These are phyloP conservation scores for Leccinum rimulosum DNA, from an alignment of 768 basidiomycete genomes.

Conservation along the genomic window DNA sequence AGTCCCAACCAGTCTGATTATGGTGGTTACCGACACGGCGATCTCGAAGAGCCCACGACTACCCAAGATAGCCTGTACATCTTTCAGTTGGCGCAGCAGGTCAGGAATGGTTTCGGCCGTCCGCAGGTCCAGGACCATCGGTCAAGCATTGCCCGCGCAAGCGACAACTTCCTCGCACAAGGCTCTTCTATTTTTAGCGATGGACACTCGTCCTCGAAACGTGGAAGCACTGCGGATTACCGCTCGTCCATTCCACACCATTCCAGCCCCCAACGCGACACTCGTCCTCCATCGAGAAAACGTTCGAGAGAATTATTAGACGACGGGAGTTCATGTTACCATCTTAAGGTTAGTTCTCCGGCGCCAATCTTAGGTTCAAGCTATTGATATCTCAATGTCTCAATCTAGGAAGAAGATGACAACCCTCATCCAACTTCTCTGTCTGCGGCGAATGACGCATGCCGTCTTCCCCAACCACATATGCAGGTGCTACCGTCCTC, in stretches of 20 bases:
- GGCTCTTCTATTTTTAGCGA: slow-evolving; percentile 31
- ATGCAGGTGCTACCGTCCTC: slow-evolving; percentile 20
- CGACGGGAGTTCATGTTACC: slow-evolving; percentile 18
- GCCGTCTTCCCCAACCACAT: slow-evolving; percentile 23
- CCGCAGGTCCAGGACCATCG: slow-evolving; percentile 31
- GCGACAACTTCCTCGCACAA: slow-evolving; percentile 33
- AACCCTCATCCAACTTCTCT: slow-evolving; percentile 19
- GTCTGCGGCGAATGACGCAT: slow-evolving; percentile 22
- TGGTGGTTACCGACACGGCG: slow-evolving; percentile 15
- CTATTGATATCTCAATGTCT: slow-evolving; percentile 22
- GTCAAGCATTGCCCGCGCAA: slow-evolving; percentile 31
- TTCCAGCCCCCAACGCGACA: slow-evolving; percentile 14
- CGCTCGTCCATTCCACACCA: slow-evolving; percentile 14
- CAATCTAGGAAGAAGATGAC: slow-evolving; percentile 30
- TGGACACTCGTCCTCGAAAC: slow-evolving; percentile 19
- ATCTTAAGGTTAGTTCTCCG: slow-evolving; percentile 30
- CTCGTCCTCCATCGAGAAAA: slow-evolving; percentile 30
- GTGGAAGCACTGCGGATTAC: slow-evolving; percentile 17
- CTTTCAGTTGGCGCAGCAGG: slow-evolving; percentile 24
- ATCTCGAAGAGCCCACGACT: slow-evolving; percentile 11
- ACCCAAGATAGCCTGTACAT: slow-evolving; percentile 23
- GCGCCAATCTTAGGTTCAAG: slow-evolving; percentile 30
- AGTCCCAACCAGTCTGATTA: slow-evolving; percentile 17
- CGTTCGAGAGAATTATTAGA: slow-evolving; percentile 33
- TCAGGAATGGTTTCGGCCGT: slow-evolving; percentile 17